Evolutionary conservation across 2,329 filamentous ascomycete species (phyloP), one percentile per base, ranked within the genome.

Genomic region (Drechslerella dactyloides): DNA sequence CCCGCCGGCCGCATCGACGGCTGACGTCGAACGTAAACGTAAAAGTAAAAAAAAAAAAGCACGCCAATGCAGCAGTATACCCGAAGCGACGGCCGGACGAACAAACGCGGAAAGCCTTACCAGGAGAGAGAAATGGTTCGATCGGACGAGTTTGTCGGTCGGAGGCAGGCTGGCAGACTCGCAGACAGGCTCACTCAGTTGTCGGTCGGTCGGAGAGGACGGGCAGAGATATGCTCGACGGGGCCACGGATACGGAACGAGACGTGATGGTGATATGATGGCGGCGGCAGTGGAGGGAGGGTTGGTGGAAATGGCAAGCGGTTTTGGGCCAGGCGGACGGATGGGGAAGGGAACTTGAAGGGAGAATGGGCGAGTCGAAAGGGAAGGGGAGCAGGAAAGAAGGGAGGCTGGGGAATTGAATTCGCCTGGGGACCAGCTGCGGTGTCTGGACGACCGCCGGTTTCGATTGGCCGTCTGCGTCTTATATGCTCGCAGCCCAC

Each of bases 341-440:
- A 51, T 51, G 59, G 65, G 50, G 65, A 69, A 69, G 65, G 58
- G 58, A 54, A 69, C 42, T 17, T 52, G 53, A 57, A 37, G 55
- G 35, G 37, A 46, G 55, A 59, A 27, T 57, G 59, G 37, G 54
- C 42, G 54, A 35, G 19, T 46, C 19, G 44, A 48, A 53, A 61
- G 51, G 35, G 58, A 53, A 35, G 33, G 17, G 35, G 48, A 42
- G 54, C n/a, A n/a, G 50, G 48, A 57, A 70, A 70, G 66, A 59
- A 62, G 58, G 66, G 59, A 64, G 59, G 66, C 66, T 64, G 59
- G 66, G 65, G 51, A 46, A 19, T n/a, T n/a, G n/a, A 13, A 55
- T 21, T n/a, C 15, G 27, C 17, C 4, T 40, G 17, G n/a, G 23
- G 10, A 21, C 19, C 40, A 2, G 24, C 57, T 40, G 8, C 37